phyloP scores from a whole-genome alignment of 768 basidiomycete genomes.

The Lactarius pseudohatsudake region DNA sequence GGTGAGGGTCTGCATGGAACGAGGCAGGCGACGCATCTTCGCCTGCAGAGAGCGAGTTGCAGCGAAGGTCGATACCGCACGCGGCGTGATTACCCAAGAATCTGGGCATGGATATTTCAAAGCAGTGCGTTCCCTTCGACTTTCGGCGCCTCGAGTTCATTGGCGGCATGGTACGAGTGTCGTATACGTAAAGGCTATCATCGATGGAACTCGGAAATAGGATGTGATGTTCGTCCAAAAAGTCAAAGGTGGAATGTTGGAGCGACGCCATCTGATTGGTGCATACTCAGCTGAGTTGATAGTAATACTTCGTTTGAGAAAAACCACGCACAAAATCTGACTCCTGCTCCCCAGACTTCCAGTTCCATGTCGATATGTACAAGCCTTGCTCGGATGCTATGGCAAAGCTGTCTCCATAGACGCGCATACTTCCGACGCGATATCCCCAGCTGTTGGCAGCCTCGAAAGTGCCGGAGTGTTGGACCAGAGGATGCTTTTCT shows the following conservation, averaged over 20 bases:
- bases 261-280: slow-evolving; percentile 15
- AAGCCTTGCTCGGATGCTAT: slow-evolving; percentile 15
- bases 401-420: slow-evolving; percentile 9
- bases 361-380: slow-evolving; percentile 20
- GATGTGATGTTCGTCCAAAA: slow-evolving; percentile 17
- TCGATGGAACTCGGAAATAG: slow-evolving; percentile 14
- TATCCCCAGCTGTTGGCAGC: slow-evolving; percentile 13
- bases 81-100: not conserved
- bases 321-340: slow-evolving; percentile 18
- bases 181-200: slow-evolving; percentile 18
- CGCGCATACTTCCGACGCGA: slow-evolving; percentile 14
- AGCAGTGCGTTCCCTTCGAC: slow-evolving; percentile 19
- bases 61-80: not conserved
- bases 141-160: slow-evolving; percentile 2
- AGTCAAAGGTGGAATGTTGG: slow-evolving; percentile 4
- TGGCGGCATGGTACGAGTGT: slow-evolving; percentile 13
- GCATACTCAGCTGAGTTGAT: not conserved
- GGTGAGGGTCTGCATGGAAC: not conserved
- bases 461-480: not conserved
- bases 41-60: slow-evolving; percentile 4
- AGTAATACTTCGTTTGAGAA: too few species aligned
- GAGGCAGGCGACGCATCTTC: not conserved
- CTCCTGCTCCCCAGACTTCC: slow-evolving; percentile 15
- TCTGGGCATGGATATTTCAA: slow-evolving; percentile 3
- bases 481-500: not conserved